Evolutionary conservation across 2,329 filamentous ascomycete genomes (phyloP).

Genomic region (Apiospora rasikravindrae): DNA sequence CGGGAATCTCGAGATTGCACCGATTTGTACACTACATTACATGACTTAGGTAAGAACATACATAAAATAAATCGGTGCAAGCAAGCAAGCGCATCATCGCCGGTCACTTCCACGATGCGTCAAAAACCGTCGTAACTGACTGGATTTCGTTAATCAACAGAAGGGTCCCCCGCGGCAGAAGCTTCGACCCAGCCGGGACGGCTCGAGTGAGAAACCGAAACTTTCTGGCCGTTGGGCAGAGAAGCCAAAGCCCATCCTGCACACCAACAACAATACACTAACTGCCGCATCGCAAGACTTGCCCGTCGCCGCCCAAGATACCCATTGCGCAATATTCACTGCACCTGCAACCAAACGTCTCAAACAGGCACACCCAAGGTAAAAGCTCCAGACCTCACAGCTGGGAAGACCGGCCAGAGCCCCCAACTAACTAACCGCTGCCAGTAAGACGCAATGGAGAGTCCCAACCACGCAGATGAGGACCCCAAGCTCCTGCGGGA

Average conservation of each 20-base stretch:
- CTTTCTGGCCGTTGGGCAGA: background rate
- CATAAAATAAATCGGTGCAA: background rate
- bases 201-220: background rate
- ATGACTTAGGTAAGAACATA: background rate
- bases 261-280: background rate
- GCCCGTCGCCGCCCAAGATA: too few relatives aligned
- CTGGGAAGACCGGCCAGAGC: background rate
- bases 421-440: slow-evolving; percentile 33
- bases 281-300: background rate
- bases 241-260: background rate
- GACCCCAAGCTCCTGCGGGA: slow-evolving; percentile 81
- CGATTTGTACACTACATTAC: background rate
- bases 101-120: background rate
- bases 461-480: slow-evolving; percentile 50
- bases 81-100: background rate
- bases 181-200: background rate
- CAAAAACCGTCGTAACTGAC: slow-evolving; percentile 3
- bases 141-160: background rate
- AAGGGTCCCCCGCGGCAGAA: background rate
- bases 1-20: background rate
- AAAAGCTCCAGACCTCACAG: background rate
- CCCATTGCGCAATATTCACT: background rate
- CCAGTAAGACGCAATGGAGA: slow-evolving; percentile 38
- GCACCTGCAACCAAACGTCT: background rate
- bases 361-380: background rate